phyloP scores from a whole-genome alignment of 2,329 filamentous ascomycete species.

The Talaromyces funiculosus region DNA sequence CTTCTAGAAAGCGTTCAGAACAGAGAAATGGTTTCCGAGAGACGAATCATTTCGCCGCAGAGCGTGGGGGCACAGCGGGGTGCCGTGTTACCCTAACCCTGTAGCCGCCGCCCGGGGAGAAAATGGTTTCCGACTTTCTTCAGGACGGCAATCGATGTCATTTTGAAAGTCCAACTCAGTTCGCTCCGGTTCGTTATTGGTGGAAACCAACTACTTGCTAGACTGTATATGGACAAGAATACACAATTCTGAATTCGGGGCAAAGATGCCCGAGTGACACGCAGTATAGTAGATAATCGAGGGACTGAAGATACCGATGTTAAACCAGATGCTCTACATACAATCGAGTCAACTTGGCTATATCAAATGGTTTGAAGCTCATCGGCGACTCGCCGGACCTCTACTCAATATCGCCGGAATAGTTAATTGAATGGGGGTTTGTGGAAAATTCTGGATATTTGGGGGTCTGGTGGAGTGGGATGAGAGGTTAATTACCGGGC shows the following conservation, averaged over 20 bases:
- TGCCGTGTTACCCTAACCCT: not conserved
- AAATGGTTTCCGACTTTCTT: slow-evolving; percentile 5
- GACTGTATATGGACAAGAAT: too few species aligned
- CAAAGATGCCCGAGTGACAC: not conserved
- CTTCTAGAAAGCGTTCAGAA: not conserved
- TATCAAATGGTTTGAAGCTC: not conserved
- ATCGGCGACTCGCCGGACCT: not conserved
- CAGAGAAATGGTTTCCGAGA: slow-evolving; percentile 16
- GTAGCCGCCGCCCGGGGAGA: not conserved
- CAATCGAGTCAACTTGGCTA: not conserved
- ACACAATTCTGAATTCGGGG: not conserved
- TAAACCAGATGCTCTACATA: not conserved
- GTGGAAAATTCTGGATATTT: too few species aligned
- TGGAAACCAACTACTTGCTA: not conserved
- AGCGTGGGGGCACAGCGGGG: not conserved
- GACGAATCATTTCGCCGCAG: slow-evolving; percentile 2
- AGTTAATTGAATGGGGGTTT: too few species aligned
- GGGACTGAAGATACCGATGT: too few species aligned
- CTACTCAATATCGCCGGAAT: not conserved
- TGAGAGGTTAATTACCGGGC: not conserved
- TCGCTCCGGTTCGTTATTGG: not conserved
- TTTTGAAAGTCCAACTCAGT: too few species aligned
- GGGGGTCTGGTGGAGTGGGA: not conserved
- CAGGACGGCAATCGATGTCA: not conserved
- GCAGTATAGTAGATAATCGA: too few species aligned